Evolutionary conservation across 164 flowering plant genomes (phyloP).

Genomic region (Stephania japonica): DNA sequence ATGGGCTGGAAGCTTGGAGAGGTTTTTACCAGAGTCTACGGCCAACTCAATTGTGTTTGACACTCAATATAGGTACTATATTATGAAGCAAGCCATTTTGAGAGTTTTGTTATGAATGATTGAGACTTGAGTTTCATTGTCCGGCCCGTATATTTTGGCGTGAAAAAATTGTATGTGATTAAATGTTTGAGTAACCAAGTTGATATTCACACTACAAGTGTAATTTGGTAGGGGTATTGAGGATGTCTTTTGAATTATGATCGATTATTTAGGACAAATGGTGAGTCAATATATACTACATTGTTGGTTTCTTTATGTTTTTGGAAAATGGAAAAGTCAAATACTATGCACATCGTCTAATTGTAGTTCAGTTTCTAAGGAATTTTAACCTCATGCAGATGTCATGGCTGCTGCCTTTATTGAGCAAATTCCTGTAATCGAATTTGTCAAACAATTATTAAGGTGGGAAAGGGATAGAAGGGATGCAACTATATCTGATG

Average conservation of each 20-base stretch:
- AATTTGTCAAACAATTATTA: conserved; percentile 66
- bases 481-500: conserved; percentile 68
- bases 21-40: conserved; percentile 62
- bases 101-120: not conserved
- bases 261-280: too few species aligned
- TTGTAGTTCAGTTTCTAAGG: not conserved
- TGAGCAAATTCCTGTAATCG: conserved; percentile 82
- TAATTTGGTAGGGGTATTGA: not conserved
- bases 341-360: not conserved
- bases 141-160: not conserved
- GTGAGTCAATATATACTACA: not conserved
- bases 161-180: too few species aligned
- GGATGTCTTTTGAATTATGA: not conserved
- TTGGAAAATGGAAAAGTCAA: not conserved
- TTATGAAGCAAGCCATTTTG: too few species aligned
- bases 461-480: conserved; percentile 45
- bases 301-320: not conserved
- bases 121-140: not conserved
- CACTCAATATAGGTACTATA: conserved; percentile 52
- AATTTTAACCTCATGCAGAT: conserved; percentile 29
- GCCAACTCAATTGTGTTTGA: conserved; percentile 69
- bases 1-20: conserved; percentile 60
- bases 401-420: conserved; percentile 91
- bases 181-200: not conserved
- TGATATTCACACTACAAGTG: not conserved